phyloP scores from a whole-genome alignment of 2,329 filamentous ascomycete genomes.

The Hyphodiscus sp. region DNA sequence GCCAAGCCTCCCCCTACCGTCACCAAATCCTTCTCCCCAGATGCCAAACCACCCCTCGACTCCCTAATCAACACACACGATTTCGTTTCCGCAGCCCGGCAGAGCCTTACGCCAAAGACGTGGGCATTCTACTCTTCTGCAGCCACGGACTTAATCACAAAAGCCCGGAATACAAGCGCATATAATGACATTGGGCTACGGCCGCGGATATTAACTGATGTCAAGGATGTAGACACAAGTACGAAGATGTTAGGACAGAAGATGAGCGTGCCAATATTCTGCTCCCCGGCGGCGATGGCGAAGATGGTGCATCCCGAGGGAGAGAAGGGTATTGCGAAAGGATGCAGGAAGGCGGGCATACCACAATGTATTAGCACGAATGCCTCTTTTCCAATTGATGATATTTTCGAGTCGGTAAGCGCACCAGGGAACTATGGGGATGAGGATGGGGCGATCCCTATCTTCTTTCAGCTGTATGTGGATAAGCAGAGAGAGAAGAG shows the following conservation, averaged over 20 bases:
- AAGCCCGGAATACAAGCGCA: conserved; percentile 47
- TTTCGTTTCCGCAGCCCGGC: conserved; percentile 51
- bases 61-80: conserved; percentile 53
- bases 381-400: conserved; percentile 50
- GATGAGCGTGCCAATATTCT: conserved; percentile 53
- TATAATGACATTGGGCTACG: conserved; percentile 53
- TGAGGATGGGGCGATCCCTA: conserved; percentile 7
- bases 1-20: conserved; percentile 33
- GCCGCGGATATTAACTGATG: conserved; percentile 51
- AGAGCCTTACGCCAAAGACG: conserved; percentile 53
- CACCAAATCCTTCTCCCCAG: conserved; percentile 11
- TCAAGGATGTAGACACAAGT: conserved; percentile 43
- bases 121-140: conserved; percentile 65
- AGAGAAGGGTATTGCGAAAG: conserved; percentile 52
- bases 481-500: conserved; percentile 48
- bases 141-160: conserved; percentile 61
- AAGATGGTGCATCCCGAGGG: conserved; percentile 57
- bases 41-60: conserved; percentile 36
- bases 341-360: conserved; percentile 43
- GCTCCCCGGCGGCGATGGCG: conserved; percentile 59
- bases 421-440: conserved; percentile 16
- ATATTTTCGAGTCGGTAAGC: conserved; percentile 37
- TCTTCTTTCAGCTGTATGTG: conserved; percentile 58
- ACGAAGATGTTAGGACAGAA: conserved; percentile 49
- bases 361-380: conserved; percentile 56